Base-by-base conservation (phyloP, 306 rosid genomes). In the Cicer pinnatifidum region DNA sequence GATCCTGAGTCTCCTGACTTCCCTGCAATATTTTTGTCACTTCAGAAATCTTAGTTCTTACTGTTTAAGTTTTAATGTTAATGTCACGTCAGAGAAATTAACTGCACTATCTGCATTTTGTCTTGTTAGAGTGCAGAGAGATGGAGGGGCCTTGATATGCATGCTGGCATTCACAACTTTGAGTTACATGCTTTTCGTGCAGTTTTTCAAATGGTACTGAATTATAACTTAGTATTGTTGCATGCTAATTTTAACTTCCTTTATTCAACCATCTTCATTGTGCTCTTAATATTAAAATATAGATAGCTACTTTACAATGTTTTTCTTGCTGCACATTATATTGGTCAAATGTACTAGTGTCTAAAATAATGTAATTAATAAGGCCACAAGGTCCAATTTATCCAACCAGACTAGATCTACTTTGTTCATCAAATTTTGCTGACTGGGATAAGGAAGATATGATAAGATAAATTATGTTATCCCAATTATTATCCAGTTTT, bases 111-210 rank as follows among this genome's bases (percentile, higher is more conserved):
- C 46, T 61, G 48, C 20, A n/a, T 67, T 84, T 76, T 75, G 69
- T 83, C 67, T 81, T 81, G 37, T 51, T 77, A 94, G 98, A 94
- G 98, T 83, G 98, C 96, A 38, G 97, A 94, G 82, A 91, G 96
- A 85, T 94, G 98, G 97, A 88, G 85, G 72, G 84, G 78, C 82
- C 78, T 94, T 77, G 92, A 87, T 68, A 77, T 45, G 56, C 85
- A 85, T 74, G 89, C 84, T 38, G 97, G 94, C 54, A 72, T 89
- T 80, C 90, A 86, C 74, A 91, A 94, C 80, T 94, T 94, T 56
- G 92, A 91, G 88, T 79, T 94, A 85, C 98, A 94, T 87, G 84
- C 86, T 79, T 83, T 89, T 78, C 97, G 94, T 35, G 94, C 97
- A 70, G 97, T 92, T 75, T 94, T 94, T 84, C 98, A 91, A 76